Conservation (phyloP, 495 filamentous ascomycete species). For the Hypomontagnella monticulosa region DNA sequence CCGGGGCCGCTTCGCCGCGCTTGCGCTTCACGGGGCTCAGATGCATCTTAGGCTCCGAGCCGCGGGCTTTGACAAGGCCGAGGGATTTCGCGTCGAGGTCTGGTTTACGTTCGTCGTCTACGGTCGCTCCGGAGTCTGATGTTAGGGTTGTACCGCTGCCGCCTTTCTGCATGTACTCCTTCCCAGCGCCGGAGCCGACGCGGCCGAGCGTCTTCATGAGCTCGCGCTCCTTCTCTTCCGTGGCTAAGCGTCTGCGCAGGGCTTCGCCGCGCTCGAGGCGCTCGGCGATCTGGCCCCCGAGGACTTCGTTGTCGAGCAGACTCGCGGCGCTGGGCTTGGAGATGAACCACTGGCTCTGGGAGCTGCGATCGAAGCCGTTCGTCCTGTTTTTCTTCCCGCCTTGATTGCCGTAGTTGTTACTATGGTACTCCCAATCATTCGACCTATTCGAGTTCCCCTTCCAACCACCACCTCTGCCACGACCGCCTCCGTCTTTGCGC, state of each 20-base stretch:
- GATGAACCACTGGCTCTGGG: slow-evolving; percentile 69
- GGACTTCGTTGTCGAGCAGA: slow-evolving; percentile 73
- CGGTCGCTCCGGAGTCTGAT: slow-evolving; percentile 14
- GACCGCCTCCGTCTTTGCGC: slow-evolving; percentile 47
- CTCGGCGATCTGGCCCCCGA: slow-evolving; percentile 60
- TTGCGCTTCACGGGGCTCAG: slow-evolving; percentile 81
- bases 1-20: slow-evolving; percentile 53
- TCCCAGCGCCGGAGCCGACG: slow-evolving; percentile 72
- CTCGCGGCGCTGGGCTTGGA: slow-evolving; percentile 62
- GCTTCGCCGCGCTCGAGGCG: slow-evolving; percentile 69
- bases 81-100: slow-evolving; percentile 59
- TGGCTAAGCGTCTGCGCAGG: slow-evolving; percentile 72
- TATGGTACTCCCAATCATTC: slow-evolving; percentile 24
- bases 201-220: slow-evolving; percentile 74
- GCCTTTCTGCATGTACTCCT: slow-evolving; percentile 72
- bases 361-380: slow-evolving; percentile 65
- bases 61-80: slow-evolving; percentile 66
- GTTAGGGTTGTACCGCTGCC: neutral
- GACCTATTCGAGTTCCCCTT: slow-evolving; percentile 39
- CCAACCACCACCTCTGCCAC: slow-evolving; percentile 46
- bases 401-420: slow-evolving; percentile 51
- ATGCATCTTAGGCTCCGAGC: slow-evolving; percentile 62
- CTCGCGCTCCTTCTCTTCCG: slow-evolving; percentile 81
- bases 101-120: slow-evolving; percentile 35
- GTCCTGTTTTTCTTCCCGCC: slow-evolving; percentile 57